phyloP scores from a whole-genome alignment of 2,329 filamentous ascomycete genomes.

The Diaporthe nobilis region DNA sequence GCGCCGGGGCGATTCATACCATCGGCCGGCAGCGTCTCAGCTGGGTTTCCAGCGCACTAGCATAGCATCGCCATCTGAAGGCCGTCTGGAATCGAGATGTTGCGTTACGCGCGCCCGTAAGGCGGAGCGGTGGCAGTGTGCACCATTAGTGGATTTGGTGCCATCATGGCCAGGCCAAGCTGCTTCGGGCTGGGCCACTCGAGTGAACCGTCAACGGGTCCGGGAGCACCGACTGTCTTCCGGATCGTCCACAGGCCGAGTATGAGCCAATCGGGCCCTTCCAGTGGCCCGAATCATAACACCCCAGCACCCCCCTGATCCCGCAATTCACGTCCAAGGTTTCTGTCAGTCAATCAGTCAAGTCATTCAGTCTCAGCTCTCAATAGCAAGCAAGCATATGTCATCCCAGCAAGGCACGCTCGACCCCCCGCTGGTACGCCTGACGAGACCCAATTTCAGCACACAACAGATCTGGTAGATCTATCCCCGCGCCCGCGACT shows the following conservation, averaged over 20 bases:
- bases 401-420: slow-evolving; percentile 19
- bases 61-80: slow-evolving; percentile 3
- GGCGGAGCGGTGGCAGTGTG: slow-evolving; percentile 27
- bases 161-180: background rate
- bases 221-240: slow-evolving; percentile 26
- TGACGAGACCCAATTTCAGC: slow-evolving; percentile 5
- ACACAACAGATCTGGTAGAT: background rate
- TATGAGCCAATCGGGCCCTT: slow-evolving; percentile 24
- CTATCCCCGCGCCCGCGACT: slow-evolving; percentile 3
- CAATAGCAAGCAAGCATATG: slow-evolving; percentile 20
- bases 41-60: slow-evolving; percentile 1
- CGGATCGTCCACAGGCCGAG: slow-evolving; percentile 27
- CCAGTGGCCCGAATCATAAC: slow-evolving; percentile 26
- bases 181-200: slow-evolving; percentile 6
- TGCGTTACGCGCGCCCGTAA: slow-evolving; percentile 3
- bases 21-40: slow-evolving; percentile 12
- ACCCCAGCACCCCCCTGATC: slow-evolving; percentile 15
- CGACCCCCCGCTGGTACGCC: slow-evolving; percentile 18
- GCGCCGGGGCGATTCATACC: background rate
- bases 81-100: background rate
- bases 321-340: slow-evolving; percentile 20
- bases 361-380: slow-evolving; percentile 3
- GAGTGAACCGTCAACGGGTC: slow-evolving; percentile 19
- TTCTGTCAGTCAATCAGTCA: slow-evolving; percentile 12
- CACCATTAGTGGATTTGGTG: background rate